Evolutionary conservation across 345 rosid genomes (phyloP).

Genomic region (Rhizophora apiculata): DNA sequence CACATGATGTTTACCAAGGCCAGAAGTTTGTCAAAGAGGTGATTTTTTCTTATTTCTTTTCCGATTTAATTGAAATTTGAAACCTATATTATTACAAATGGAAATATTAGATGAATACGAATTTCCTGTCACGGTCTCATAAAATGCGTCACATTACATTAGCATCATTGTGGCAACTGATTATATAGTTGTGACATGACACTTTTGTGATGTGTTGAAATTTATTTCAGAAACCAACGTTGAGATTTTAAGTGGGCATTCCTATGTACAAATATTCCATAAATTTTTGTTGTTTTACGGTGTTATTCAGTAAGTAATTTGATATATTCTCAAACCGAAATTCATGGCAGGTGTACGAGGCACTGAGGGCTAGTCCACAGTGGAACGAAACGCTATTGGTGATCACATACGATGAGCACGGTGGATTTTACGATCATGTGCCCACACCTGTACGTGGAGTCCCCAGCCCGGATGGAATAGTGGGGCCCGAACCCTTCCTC

Average conservation of each 20-base stretch:
- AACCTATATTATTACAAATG: no score
- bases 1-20: conserved; percentile 88
- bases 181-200: no score
- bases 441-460: conserved; percentile 74
- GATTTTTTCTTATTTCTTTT: background rate
- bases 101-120: no score
- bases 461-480: conserved; percentile 86
- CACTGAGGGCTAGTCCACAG: conserved; percentile 81
- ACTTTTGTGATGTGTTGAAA: background rate
- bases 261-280: background rate
- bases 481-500: conserved; percentile 69
- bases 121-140: no score
- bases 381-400: conserved; percentile 75
- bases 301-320: no score
- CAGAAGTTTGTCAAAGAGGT: conserved; percentile 81
- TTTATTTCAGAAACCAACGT: no score
- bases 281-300: background rate
- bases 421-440: conserved; percentile 89
- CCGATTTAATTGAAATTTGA: background rate
- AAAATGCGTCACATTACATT: no score
- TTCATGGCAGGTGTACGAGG: conserved; percentile 55
- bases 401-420: conserved; percentile 93
- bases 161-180: no score
- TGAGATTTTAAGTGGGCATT: no score
- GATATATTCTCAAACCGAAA: no score